Percentiles rank a stretch among this genome's conserved stretches.
These are phyloP conservation scores for Circinella umbellata DNA, from an alignment of 371 early-diverging fungal species.

Conservation along the genomic window DNA sequence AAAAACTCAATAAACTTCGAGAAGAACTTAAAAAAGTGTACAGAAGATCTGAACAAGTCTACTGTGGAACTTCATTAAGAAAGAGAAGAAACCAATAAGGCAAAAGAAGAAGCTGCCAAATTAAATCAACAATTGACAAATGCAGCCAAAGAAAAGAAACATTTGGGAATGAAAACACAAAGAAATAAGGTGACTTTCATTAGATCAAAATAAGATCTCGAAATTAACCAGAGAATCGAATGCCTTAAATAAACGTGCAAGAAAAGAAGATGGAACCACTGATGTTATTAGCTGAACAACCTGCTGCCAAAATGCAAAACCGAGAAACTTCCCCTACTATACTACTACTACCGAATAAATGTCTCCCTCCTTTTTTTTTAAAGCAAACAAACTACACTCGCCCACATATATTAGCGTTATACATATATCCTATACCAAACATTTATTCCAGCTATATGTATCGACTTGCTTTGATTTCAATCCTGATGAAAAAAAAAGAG, in stretches of 20 bases:
- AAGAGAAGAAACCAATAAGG: neutral
- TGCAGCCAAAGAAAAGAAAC: neutral
- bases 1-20: neutral
- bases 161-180: neutral
- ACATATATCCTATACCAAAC: too few species aligned
- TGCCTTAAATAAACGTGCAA: neutral
- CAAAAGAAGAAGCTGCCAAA: neutral
- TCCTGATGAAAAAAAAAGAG: too few species aligned
- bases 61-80: neutral
- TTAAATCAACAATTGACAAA: neutral
- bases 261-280: neutral
- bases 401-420: too few species aligned
- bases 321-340: too few species aligned
- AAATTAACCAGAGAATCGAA: neutral
- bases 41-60: neutral
- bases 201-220: neutral
- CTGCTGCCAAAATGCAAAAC: neutral
- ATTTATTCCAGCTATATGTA: too few species aligned
- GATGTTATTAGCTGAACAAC: neutral
- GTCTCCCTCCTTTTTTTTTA: too few species aligned
- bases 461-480: too few species aligned
- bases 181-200: neutral
- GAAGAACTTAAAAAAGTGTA: neutral
- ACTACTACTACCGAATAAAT: too few species aligned
- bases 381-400: too few species aligned